phyloP scores from a whole-genome alignment of 1,284 basidiomycete species.

The Cryptococcus hybrid region DNA sequence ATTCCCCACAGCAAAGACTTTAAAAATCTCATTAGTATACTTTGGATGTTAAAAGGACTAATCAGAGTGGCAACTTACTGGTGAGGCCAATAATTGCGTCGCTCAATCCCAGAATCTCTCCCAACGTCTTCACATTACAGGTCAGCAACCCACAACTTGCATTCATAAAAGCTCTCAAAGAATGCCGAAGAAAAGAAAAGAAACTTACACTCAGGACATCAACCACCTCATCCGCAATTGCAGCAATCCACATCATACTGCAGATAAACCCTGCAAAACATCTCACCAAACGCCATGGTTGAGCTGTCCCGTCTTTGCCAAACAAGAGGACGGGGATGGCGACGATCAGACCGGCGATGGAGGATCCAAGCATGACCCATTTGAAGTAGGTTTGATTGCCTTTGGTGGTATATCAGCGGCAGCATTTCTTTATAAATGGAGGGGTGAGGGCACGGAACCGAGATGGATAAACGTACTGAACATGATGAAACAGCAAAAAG shows the following conservation, averaged over 20 bases:
- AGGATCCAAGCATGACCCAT: slow-evolving; percentile 61
- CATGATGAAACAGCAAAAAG: slow-evolving; percentile 70
- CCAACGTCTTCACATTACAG: slow-evolving; percentile 64
- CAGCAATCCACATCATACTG: slow-evolving; percentile 91
- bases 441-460: neutral
- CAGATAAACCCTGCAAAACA: slow-evolving; percentile 87
- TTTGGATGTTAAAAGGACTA: neutral
- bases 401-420: slow-evolving; percentile 2
- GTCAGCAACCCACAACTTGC: neutral
- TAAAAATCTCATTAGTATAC: neutral
- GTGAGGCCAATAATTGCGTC: slow-evolving; percentile 89
- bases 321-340: slow-evolving; percentile 63
- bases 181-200: neutral
- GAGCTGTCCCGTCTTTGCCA: slow-evolving; percentile 61
- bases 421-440: neutral
- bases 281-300: slow-evolving; percentile 64
- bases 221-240: slow-evolving; percentile 91
- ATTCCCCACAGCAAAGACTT: slow-evolving; percentile 90
- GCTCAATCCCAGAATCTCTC: slow-evolving; percentile 89
- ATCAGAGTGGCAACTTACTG: slow-evolving; percentile 2
- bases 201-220: slow-evolving; percentile 70
- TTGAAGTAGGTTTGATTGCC: slow-evolving; percentile 55
- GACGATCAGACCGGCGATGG: slow-evolving; percentile 58
- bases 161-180: no score
- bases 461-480: slow-evolving; percentile 60